These are phyloP conservation scores for Acanthamoeba triangularis DNA, from an alignment of 208 protist genomes.

Conservation along the genomic window DNA sequence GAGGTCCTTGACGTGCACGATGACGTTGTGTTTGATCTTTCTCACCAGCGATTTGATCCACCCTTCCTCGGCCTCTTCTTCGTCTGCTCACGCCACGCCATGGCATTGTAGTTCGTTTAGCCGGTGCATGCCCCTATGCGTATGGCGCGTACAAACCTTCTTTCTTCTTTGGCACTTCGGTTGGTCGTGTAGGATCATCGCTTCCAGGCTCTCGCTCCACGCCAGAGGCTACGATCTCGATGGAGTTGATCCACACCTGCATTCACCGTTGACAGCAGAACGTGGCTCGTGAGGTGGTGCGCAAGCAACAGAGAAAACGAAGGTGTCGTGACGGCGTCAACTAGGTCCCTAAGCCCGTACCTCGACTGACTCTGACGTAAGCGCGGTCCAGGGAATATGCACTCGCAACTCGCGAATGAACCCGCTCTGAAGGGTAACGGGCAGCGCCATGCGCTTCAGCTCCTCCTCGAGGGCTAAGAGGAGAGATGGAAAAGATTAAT, in stretches of 20 bases:
- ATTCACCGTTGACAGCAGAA: background rate
- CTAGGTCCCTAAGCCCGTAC: background rate
- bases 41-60: slow-evolving; percentile 62
- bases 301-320: background rate
- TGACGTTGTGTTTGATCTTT: slow-evolving; percentile 69
- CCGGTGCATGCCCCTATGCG: background rate
- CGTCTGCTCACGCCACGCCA: background rate
- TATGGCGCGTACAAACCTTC: background rate
- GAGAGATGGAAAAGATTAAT: background rate
- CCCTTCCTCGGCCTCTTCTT: slow-evolving; percentile 51
- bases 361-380: slow-evolving; percentile 68
- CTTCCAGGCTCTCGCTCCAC: background rate
- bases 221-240: slow-evolving; percentile 30
- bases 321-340: background rate
- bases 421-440: slow-evolving; percentile 41
- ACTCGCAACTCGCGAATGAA: slow-evolving; percentile 66
- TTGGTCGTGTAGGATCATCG: background rate
- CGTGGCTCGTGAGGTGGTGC: background rate
- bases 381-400: slow-evolving; percentile 68
- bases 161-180: background rate
- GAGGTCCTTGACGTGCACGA: slow-evolving; percentile 51
- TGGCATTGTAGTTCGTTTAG: no score
- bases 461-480: slow-evolving; percentile 50
- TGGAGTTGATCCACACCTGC: slow-evolving; percentile 23
- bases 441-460: slow-evolving; percentile 24